A percentile compares a stretch with the other conserved stretches of the same genome.
These are phyloP conservation scores for Glebionis coronaria DNA, from an alignment of 129 eudicot genomes.

Conservation along the genomic window DNA sequence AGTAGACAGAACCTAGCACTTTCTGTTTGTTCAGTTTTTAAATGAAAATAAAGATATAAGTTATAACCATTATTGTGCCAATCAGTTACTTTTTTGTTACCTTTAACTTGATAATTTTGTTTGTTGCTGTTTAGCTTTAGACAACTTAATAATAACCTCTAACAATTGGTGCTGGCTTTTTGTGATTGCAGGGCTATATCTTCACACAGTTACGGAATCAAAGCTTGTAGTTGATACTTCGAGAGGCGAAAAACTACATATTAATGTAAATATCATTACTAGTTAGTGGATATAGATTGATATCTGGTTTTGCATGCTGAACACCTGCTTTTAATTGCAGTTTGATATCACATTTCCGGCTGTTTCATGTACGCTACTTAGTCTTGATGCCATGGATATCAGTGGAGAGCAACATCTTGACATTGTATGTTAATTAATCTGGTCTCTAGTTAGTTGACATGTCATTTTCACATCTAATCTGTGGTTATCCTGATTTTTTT, in stretches of 20 bases:
- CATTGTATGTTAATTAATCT: constrained; percentile 56
- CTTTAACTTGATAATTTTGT: neutral
- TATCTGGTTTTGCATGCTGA: constrained; percentile 1
- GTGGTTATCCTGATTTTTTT: neutral
- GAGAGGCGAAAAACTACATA: constrained; percentile 87
- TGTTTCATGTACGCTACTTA: constrained; percentile 86
- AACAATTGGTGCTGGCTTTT: constrained; percentile 9
- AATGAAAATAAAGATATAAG: too few species aligned
- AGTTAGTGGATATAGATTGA: neutral
- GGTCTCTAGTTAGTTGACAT: neutral
- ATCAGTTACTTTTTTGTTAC: too few species aligned
- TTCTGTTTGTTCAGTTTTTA: too few species aligned
- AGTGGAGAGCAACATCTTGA: constrained; percentile 98
- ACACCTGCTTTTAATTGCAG: constrained; percentile 46
- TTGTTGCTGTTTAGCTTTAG: neutral
- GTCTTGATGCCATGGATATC: constrained; percentile 96
- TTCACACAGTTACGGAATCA: constrained; percentile 81
- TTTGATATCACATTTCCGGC: constrained; percentile 96
- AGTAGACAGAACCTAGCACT: too few species aligned
- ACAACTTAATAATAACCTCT: neutral
- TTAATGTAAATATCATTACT: constrained; percentile 51
- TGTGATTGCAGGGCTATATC: constrained; percentile 68
- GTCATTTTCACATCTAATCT: neutral
- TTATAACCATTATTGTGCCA: too few species aligned
- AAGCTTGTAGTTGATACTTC: constrained; percentile 96